Evolutionary conservation across 2,329 filamentous ascomycete genomes (phyloP).

Genomic region (Ophiostoma perfectum): DNA sequence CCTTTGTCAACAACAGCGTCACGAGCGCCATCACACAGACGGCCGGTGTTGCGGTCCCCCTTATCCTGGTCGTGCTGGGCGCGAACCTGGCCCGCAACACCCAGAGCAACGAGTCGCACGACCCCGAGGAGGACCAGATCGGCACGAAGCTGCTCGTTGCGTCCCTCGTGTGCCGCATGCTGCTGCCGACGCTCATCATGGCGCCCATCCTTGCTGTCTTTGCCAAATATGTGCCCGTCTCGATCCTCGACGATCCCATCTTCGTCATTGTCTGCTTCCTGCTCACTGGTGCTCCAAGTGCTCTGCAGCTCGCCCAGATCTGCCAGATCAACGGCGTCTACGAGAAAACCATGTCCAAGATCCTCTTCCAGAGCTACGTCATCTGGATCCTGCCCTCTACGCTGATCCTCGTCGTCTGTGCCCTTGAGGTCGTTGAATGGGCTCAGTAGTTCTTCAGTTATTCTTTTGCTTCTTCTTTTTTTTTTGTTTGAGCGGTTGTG

Average conservation of each 20-base stretch:
- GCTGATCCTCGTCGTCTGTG: constrained; percentile 80
- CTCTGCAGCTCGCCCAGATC: constrained; percentile 92
- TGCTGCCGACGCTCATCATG: constrained; percentile 88
- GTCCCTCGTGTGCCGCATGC: constrained; percentile 81
- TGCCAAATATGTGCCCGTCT: constrained; percentile 86
- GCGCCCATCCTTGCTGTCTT: constrained; percentile 78
- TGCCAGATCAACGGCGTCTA: constrained; percentile 98
- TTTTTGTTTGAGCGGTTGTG: not conserved
- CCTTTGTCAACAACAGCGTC: constrained; percentile 88
- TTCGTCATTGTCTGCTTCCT: constrained; percentile 98
- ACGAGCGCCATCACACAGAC: constrained; percentile 81
- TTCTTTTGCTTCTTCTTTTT: not conserved
- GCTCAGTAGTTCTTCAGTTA: constrained; percentile 38
- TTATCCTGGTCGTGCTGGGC: constrained; percentile 91
- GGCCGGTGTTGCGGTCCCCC: constrained; percentile 83
- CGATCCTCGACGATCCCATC: constrained; percentile 94
- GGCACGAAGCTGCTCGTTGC: constrained; percentile 77
- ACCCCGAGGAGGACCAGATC: constrained; percentile 64
- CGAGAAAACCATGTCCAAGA: constrained; percentile 85
- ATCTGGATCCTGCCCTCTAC: constrained; percentile 96
- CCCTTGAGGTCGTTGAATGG: constrained; percentile 91
- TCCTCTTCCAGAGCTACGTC: constrained; percentile 95
- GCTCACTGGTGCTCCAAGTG: constrained; percentile 86
- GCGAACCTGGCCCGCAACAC: constrained; percentile 93
- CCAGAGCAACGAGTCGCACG: constrained; percentile 59